Evolutionary conservation across 2,329 filamentous ascomycete species (phyloP).

Genomic region (Furcasterigmium sp.): DNA sequence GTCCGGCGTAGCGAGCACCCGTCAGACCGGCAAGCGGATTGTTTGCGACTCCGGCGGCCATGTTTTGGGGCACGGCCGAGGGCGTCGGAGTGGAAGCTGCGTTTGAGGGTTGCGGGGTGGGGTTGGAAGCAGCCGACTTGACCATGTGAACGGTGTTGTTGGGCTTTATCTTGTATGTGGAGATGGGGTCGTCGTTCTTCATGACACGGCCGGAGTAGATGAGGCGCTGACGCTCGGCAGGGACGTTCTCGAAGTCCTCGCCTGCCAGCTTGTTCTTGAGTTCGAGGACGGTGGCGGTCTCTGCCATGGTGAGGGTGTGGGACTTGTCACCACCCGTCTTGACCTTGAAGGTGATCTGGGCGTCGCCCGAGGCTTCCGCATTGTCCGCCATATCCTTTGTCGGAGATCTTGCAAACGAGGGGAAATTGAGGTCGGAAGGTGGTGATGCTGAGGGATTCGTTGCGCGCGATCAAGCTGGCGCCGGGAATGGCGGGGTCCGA

Average conservation of each 20-base stretch:
- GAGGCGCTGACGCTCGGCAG: constrained; percentile 82
- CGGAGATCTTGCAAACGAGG: constrained; percentile 7
- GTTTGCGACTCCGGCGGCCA: constrained; percentile 78
- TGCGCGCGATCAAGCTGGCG: background rate
- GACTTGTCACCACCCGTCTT: constrained; percentile 92
- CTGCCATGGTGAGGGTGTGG: constrained; percentile 74
- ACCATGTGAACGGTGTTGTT: constrained; percentile 96
- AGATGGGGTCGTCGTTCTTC: constrained; percentile 86
- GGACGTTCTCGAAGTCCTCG: constrained; percentile 78
- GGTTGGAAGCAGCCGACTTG: constrained; percentile 90
- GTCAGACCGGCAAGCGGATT: constrained; percentile 88
- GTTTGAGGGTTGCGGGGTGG: constrained; percentile 35
- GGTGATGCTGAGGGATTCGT: background rate
- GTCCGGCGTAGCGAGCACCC: constrained; percentile 88
- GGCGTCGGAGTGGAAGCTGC: constrained; percentile 40
- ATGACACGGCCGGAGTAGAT: constrained; percentile 97
- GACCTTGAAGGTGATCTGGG: constrained; percentile 90
- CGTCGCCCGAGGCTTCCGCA: constrained; percentile 54
- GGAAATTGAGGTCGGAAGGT: background rate
- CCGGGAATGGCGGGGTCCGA: background rate
- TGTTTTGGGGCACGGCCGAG: constrained; percentile 65
- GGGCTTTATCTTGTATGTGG: constrained; percentile 88
- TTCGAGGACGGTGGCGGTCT: constrained; percentile 72
- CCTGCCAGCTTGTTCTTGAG: constrained; percentile 85
- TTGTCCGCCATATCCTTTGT: constrained; percentile 75